Conservation (phyloP, 2,329 filamentous ascomycete genomes). For the Colletotrichum trifolii region DNA sequence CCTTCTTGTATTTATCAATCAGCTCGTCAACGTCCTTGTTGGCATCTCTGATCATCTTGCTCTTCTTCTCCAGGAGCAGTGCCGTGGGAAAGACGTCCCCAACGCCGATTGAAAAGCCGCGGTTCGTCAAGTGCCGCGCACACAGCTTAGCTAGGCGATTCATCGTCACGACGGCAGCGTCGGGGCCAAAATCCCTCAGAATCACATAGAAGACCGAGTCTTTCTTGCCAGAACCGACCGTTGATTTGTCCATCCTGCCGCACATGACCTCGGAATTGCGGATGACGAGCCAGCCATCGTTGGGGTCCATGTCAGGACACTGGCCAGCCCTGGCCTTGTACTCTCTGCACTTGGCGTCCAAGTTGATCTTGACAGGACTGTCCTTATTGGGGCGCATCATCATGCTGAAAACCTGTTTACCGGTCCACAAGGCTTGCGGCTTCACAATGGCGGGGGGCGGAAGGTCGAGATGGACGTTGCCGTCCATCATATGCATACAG, state of each 20-base stretch:
- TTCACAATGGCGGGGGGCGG: slow-evolving; percentile 89
- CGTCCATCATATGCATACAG: slow-evolving; percentile 93
- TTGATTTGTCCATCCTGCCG: slow-evolving; percentile 96
- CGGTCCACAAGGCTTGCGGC: slow-evolving; percentile 90
- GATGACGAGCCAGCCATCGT: slow-evolving; percentile 91
- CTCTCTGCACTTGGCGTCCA: slow-evolving; percentile 91
- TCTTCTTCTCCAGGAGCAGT: slow-evolving; percentile 77
- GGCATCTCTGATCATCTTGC: slow-evolving; percentile 78
- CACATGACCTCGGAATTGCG: slow-evolving; percentile 98
- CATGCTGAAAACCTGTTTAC: slow-evolving; percentile 95
- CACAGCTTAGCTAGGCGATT: slow-evolving; percentile 92
- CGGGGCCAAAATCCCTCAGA: slow-evolving; percentile 91
- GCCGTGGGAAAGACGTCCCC: slow-evolving; percentile 90
- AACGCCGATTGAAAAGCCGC: slow-evolving; percentile 96
- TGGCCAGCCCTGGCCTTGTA: slow-evolving; percentile 72
- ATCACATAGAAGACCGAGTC: slow-evolving; percentile 98
- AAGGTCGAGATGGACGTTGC: slow-evolving; percentile 80
- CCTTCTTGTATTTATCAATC: slow-evolving; percentile 82
- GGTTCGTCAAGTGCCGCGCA: slow-evolving; percentile 86
- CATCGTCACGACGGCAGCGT: slow-evolving; percentile 91
- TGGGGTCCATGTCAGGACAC: slow-evolving; percentile 79
- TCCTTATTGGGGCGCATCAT: slow-evolving; percentile 88
- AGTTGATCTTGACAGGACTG: slow-evolving; percentile 86
- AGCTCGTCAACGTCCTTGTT: slow-evolving; percentile 86
- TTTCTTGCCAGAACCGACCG: slow-evolving; percentile 96